Conservation (phyloP, 148 eudicot species). For the Silene conica region DNA sequence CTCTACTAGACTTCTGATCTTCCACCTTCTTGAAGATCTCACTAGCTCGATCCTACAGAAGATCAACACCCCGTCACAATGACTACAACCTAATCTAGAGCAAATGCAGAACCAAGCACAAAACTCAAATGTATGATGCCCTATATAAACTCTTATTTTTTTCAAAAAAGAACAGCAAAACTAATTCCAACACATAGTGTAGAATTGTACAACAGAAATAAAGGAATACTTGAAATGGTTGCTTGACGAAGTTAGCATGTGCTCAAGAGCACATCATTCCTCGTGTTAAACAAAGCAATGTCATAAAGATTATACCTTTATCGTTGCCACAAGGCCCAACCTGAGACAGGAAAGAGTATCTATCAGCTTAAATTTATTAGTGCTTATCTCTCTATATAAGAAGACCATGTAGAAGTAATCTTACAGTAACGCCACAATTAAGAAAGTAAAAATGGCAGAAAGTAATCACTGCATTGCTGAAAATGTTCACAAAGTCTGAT, state of each 20-base stretch:
- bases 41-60: constrained; percentile 80
- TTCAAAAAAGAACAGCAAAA: too few relatives aligned
- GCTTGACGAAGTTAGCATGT: too few relatives aligned
- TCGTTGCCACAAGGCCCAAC: neutral
- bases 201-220: too few relatives aligned
- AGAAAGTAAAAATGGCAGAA: neutral
- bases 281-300: neutral
- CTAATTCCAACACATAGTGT: too few relatives aligned
- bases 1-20: constrained; percentile 95
- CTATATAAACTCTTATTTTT: too few relatives aligned
- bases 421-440: neutral
- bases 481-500: neutral
- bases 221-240: too few relatives aligned
- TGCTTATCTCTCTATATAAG: neutral
- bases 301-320: neutral
- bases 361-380: neutral
- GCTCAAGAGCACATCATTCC: neutral
- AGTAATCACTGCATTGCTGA: neutral
- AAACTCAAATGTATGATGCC: neutral
- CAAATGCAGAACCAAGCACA: constrained; percentile 12
- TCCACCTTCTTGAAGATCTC: constrained; percentile 97
- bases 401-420: neutral
- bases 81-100: neutral
- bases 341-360: neutral
- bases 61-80: constrained; percentile 13